phyloP scores from a whole-genome alignment of 2,329 filamentous ascomycete genomes.

The Fusarium algeriense region DNA sequence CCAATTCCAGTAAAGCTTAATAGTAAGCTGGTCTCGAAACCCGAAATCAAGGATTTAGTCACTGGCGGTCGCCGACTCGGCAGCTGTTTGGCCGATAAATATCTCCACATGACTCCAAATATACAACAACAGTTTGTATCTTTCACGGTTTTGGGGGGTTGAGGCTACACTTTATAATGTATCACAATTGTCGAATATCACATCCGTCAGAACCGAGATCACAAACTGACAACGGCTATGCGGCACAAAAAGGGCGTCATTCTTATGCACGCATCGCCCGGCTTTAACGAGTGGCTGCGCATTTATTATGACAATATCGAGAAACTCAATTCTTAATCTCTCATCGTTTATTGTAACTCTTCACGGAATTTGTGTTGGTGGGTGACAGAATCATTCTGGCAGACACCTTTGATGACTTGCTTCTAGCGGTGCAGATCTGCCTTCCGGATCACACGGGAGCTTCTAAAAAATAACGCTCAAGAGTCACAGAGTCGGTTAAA shows the following conservation, averaged over 20 bases:
- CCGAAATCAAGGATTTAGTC: not conserved
- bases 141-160: not conserved
- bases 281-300: not conserved
- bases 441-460: conserved; percentile 1
- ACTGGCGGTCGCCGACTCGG: not conserved
- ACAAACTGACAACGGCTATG: not conserved
- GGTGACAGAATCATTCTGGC: not conserved
- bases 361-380: not conserved
- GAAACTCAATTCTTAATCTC: conserved; percentile 12
- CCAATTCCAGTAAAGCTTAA: not conserved
- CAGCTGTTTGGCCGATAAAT: not conserved
- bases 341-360: not conserved
- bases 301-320: not conserved
- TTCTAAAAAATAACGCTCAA: not conserved
- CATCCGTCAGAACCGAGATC: conserved; percentile 27
- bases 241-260: conserved; percentile 12
- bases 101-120: not conserved
- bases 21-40: not conserved
- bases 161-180: conserved; percentile 6
- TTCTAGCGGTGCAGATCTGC: not conserved
- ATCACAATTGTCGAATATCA: conserved; percentile 1
- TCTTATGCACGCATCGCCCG: conserved; percentile 4
- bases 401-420: not conserved
- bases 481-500: not conserved
- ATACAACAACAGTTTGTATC: not conserved